Evolutionary conservation across 768 basidiomycete genomes (phyloP).

Genomic region (Suillus bovinus): DNA sequence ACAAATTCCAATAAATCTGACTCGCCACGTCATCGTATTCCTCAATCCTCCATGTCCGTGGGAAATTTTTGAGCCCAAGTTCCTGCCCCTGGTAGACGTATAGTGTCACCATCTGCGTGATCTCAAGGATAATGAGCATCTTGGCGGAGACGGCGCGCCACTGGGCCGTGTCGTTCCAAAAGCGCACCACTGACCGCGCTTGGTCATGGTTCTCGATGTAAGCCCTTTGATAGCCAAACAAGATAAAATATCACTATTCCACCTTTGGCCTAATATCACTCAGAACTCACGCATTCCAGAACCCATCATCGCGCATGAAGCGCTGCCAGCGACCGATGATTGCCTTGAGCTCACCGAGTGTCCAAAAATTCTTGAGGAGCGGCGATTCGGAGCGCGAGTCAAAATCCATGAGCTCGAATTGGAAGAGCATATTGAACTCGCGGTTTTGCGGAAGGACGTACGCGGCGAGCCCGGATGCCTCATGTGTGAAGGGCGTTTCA

Average conservation of each 20-base stretch:
- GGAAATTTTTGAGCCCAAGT: slow-evolving; percentile 65
- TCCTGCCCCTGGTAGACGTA: slow-evolving; percentile 81
- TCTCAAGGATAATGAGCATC: slow-evolving; percentile 60
- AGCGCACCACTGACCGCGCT: slow-evolving; percentile 62
- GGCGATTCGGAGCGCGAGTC: slow-evolving; percentile 47
- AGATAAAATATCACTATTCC: slow-evolving; percentile 1
- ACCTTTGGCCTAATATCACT: not conserved
- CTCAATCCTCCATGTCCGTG: slow-evolving; percentile 62
- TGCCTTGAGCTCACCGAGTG: slow-evolving; percentile 50
- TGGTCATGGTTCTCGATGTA: slow-evolving; percentile 77
- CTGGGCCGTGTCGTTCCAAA: slow-evolving; percentile 56
- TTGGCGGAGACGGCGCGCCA: slow-evolving; percentile 64
- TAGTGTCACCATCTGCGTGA: slow-evolving; percentile 63
- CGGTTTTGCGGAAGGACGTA: slow-evolving; percentile 59
- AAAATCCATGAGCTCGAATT: slow-evolving; percentile 61
- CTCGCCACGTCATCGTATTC: slow-evolving; percentile 73
- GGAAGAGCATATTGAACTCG: slow-evolving; percentile 67
- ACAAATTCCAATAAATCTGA: slow-evolving; percentile 60
- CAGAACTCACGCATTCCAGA: slow-evolving; percentile 61
- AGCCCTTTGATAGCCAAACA: slow-evolving; percentile 35
- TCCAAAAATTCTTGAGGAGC: slow-evolving; percentile 49
- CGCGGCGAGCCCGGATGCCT: slow-evolving; percentile 48
- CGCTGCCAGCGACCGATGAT: slow-evolving; percentile 54
- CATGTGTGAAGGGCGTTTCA: slow-evolving; percentile 60
- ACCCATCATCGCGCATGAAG: slow-evolving; percentile 56